Base-by-base conservation (phyloP, 352 stramenopile genomes). In the Sclerospora graminicola region DNA sequence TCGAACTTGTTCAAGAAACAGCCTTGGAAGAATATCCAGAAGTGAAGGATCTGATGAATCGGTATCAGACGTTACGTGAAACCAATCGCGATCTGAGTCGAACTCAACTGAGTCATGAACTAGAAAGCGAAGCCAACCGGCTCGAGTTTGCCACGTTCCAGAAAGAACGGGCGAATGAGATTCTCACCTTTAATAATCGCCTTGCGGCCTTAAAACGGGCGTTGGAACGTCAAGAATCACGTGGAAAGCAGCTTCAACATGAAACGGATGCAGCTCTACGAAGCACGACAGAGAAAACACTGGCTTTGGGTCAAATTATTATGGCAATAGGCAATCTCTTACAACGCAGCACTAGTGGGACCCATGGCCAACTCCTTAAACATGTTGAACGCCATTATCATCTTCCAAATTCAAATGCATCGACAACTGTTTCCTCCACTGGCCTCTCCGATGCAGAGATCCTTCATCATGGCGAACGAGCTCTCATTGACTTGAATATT, bases 171-270 rank as follows among this genome's bases (percentile, higher is more conserved):
- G 72, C 78, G 6, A 96, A 96, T 42, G 87, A 97, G 40, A 92
- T 96, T n/a, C 57, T 97, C 5, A 94, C 84, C 36, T 84, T 81
- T 34, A 96, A 95, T 66, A 96, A 97, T 58, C 67, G 74, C 44
- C 92, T 96, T 52, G 84, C 84, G 7, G 76, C 73, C n/a, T n/a
- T n/a, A n/a, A n/a, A n/a, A n/a, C n/a, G n/a, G n/a, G n/a, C n/a
- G n/a, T n/a, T n/a, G n/a, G n/a, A n/a, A n/a, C n/a, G n/a, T n/a
- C n/a, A n/a, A n/a, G n/a, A n/a, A n/a, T n/a, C n/a, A n/a, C 8
- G 39, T 96, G 10, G 84, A 96, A 45, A 67, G 86, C 68, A 77
- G 0, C 45, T 95, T 24, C 84, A 96, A 53, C 79, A 93, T 36
- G 84, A 96, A 39, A 78, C 88, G 0, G 86, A 97, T 45, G 82